Evolutionary conservation across 257 asterid species (phyloP), one percentile per base, ranked within the genome.

Genomic region (Penstemon eatonii): DNA sequence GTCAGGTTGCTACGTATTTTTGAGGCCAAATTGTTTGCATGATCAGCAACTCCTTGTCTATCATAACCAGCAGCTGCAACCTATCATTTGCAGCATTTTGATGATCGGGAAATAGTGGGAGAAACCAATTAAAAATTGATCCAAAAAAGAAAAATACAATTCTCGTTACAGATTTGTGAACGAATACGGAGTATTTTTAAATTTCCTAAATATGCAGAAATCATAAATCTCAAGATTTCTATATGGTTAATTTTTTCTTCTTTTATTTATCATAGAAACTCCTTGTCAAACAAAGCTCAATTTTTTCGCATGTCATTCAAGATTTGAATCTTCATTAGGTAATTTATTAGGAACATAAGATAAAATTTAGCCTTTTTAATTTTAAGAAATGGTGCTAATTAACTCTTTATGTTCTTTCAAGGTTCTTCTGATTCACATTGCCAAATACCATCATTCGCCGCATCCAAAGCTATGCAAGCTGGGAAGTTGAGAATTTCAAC

Each of bases 21-120:
- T 45, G 95, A 81, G 67, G 99, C 96, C 84, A 93, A 72, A 77
- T 85, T 87, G 79, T 79, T 90, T 4, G 99, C 99, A 76, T 93
- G 97, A 72, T 93, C 97, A 65, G 96, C 96, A 44, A 93, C 99
- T 70, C 78, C 92, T 72, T 88, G 97, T 71, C 99, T 84, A 74
- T 90, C 92, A 80, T 93, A 93, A 64, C 94, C 89, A 70, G 95
- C 96, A 42, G 95, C 99, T 67, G 89, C 86, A 69, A 90, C 96
- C 99, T 93, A 64, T 67, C 62, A 77, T 80, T 15, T 67, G 65
- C 49, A 67, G 62, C 64, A 65, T 40, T 46, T 46, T 73, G 52
- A 25, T 75, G 67, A 68, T 51, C n/a, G 56, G 58, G 69, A 61
- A 70, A 72, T 11, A 42, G 60, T 44, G 55, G 33, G 68, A 64